Percentiles rank a stretch among this genome's conserved stretches.
Conservation (phyloP, 192 early-diverging fungal genomes). For the Backusella tarrabulga region DNA sequence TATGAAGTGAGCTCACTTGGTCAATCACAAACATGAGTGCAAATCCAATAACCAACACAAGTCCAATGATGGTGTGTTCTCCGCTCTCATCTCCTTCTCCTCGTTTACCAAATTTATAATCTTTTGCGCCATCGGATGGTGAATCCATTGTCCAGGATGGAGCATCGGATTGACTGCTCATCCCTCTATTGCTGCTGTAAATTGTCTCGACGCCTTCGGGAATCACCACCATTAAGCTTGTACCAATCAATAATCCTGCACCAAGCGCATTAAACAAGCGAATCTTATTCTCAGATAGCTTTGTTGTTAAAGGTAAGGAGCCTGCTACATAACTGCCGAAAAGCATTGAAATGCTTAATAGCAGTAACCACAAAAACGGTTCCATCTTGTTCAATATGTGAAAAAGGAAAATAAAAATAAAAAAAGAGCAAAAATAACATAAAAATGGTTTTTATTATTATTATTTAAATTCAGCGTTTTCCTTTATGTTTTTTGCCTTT, state of each 20-base stretch:
- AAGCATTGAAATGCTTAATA: constrained; percentile 76
- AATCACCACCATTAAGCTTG: constrained; percentile 88
- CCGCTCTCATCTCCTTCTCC: constrained; percentile 11
- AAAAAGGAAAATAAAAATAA: neutral
- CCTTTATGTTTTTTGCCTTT: constrained; percentile 12
- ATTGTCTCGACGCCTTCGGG: constrained; percentile 96
- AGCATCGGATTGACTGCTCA: neutral
- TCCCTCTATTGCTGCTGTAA: constrained; percentile 31
- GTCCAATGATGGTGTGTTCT: constrained; percentile 69
- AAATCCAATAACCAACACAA: constrained; percentile 81
- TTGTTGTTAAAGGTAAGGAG: constrained; percentile 78
- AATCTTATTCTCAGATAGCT: constrained; percentile 72
- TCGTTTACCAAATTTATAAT: neutral
- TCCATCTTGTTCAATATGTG: constrained; percentile 38
- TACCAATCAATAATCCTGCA: constrained; percentile 89
- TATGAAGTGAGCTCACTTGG: constrained; percentile 51
- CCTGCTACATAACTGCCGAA: constrained; percentile 86
- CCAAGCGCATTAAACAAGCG: constrained; percentile 79
- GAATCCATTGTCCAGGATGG: neutral
- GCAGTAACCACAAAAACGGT: constrained; percentile 57
- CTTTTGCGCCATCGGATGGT: neutral
- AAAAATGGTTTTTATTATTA: neutral
- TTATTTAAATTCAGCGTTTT: constrained; percentile 11
- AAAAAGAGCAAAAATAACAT: neutral
- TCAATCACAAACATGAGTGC: constrained; percentile 90